A percentile compares a stretch with the other conserved stretches of the same genome.
Conservation (phyloP, 805 yeast species). For the Starmera pachycereana region DNA sequence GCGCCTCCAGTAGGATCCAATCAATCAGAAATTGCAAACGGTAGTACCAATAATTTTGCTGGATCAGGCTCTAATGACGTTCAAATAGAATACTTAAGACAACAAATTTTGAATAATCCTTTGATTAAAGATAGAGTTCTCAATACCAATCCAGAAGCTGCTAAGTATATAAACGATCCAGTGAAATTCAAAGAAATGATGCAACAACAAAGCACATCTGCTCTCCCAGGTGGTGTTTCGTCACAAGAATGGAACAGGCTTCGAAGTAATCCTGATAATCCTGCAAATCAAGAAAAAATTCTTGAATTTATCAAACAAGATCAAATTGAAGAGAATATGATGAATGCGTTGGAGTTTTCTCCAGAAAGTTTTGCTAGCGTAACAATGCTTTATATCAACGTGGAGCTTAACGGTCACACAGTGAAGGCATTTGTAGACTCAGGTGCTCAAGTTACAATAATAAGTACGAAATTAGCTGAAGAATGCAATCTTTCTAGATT, state of each 20-base stretch:
- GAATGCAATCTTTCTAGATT: constrained; percentile 57
- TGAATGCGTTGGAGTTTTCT: constrained; percentile 71
- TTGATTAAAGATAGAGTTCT: constrained; percentile 24
- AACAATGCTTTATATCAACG: constrained; percentile 70
- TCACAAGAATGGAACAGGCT: constrained; percentile 39
- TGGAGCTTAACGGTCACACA: constrained; percentile 68
- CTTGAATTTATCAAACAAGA: constrained; percentile 58
- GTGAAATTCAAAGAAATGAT: constrained; percentile 32
- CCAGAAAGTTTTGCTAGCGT: constrained; percentile 86
- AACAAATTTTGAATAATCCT: constrained; percentile 35
- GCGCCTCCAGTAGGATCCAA: too few relatives aligned
- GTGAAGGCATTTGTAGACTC: constrained; percentile 93
- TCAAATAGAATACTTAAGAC: constrained; percentile 38
- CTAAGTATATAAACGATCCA: constrained; percentile 39
- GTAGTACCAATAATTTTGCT: too few relatives aligned
- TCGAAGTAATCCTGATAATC: constrained; percentile 59
- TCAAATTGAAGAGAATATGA: constrained; percentile 71
- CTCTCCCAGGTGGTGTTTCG: constrained; percentile 25
- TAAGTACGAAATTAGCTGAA: constrained; percentile 71
- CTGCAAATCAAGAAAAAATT: constrained; percentile 55
- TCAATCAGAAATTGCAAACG: too few relatives aligned
- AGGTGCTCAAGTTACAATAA: constrained; percentile 87
- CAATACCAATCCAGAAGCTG: constrained; percentile 32
- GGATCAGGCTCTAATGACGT: constrained; percentile 4
- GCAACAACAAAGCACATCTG: constrained; percentile 2